Base-by-base conservation (phyloP, 129 eudicot genomes). In the Logfia minima region DNA sequence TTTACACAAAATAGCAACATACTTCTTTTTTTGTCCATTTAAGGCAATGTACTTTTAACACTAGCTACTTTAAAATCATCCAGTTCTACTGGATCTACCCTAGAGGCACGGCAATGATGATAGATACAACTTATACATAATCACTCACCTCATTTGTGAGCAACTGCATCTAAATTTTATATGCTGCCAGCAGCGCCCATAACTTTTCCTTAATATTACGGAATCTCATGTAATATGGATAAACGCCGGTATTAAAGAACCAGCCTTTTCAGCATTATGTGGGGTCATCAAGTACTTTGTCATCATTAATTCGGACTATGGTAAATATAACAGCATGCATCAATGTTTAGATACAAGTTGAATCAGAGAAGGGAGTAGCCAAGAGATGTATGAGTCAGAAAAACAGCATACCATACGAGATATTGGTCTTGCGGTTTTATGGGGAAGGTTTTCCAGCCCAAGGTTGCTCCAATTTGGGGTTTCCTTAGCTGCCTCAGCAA, bases 381-480 rank as follows among this genome's bases (percentile, higher is more conserved):
- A 66, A 53, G 56, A 56, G 26, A 55, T 35, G 6, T 24, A n/a
- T 13, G 48, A 56, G 79, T 41, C 1, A 18, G 43, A 70, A 34
- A 32, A 21, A 28, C 1, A 37, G 43, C 88, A 37, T 82, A 93
- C 98, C 80, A 68, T 64, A 65, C 89, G 81, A 68, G 92, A 74
- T 34, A 85, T 71, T 8, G 92, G 75, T 71, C 85, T 87, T 63
- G 91, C 69, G 35, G 90, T 75, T 87, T 84, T 88, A n/a, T 89
- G 83, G 13, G 92, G 92, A 81, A 66, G 71, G 56, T 84, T 86
- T 85, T 94, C 98, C n/a, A 86, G 82, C 48, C 88, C 97, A 68
- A 91, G 88, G 71, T 86, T 88, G 82, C 88, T 88, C 99, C 99
- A 94, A 62, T 87, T 86, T n/a, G 85, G 97, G 77, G 32, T 86